phyloP scores from a whole-genome alignment of 305 asterid species.

The Salvia sclarea region DNA sequence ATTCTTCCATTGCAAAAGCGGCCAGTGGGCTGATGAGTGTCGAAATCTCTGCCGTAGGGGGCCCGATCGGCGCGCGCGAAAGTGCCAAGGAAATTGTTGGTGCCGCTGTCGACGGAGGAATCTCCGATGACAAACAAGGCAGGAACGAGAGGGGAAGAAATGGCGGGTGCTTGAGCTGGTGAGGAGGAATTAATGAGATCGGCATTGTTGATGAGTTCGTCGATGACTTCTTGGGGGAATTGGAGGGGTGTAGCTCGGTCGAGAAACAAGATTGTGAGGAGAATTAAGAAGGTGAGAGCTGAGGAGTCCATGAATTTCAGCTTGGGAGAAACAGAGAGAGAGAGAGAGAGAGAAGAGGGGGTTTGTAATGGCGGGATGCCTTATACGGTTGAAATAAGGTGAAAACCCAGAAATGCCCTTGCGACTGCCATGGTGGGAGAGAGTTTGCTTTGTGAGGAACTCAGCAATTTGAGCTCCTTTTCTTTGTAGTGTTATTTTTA shows the following conservation, averaged over 20 bases:
- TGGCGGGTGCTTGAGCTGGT: slow-evolving; percentile 19
- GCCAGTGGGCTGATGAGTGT: slow-evolving; percentile 85
- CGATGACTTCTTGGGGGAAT: slow-evolving; percentile 38
- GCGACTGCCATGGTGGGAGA: too few relatives aligned
- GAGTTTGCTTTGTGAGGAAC: too few relatives aligned
- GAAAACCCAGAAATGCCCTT: slow-evolving; percentile 32
- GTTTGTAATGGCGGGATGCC: slow-evolving; percentile 40
- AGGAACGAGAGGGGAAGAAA: slow-evolving; percentile 48
- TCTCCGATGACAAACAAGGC: slow-evolving; percentile 90
- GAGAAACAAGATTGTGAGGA: slow-evolving; percentile 38
- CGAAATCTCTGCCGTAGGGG: slow-evolving; percentile 94
- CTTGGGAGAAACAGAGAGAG: slow-evolving; percentile 13
- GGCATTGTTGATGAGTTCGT: slow-evolving; percentile 24
- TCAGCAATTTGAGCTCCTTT: too few relatives aligned
- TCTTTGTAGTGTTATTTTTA: too few relatives aligned
- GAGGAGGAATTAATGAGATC: slow-evolving; percentile 18
- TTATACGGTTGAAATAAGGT: slow-evolving; percentile 34
- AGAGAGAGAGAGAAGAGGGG: neutral
- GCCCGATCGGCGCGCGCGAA: slow-evolving; percentile 87
- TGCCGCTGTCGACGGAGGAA: slow-evolving; percentile 95
- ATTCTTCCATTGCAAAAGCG: slow-evolving; percentile 92
- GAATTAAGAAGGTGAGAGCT: slow-evolving; percentile 34
- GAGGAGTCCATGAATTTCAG: slow-evolving; percentile 37
- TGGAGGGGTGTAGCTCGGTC: slow-evolving; percentile 31
- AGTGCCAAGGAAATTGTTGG: slow-evolving; percentile 84